phyloP scores from a whole-genome alignment of 257 asterid species.

The Catharanthus roseus region DNA sequence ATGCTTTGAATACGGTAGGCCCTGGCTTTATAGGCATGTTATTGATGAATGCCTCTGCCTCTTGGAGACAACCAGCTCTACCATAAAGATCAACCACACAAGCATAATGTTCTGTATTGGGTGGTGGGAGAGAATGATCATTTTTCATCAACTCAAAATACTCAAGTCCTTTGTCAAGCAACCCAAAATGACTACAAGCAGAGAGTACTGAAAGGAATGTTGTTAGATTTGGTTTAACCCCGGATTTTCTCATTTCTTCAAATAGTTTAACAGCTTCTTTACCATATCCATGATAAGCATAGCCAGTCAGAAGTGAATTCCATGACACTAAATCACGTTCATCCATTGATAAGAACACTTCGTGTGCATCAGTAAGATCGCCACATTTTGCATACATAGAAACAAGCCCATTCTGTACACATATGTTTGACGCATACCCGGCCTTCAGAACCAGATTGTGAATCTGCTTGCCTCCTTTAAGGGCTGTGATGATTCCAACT shows the following conservation, averaged over 20 bases:
- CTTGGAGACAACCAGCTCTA: constrained; percentile 51
- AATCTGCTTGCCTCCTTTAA: constrained; percentile 45
- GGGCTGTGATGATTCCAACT: constrained; percentile 42
- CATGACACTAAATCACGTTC: constrained; percentile 51
- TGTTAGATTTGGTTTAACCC: constrained; percentile 41
- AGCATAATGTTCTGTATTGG: constrained; percentile 53
- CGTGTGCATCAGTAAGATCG: constrained; percentile 34
- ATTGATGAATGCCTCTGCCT: constrained; percentile 51
- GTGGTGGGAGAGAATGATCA: constrained; percentile 27
- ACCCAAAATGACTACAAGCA: constrained; percentile 62
- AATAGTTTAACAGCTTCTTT: constrained; percentile 43
- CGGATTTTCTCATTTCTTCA: constrained; percentile 44
- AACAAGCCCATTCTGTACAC: constrained; percentile 46
- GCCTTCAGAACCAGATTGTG: constrained; percentile 45
- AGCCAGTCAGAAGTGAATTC: constrained; percentile 54
- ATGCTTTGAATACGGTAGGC: constrained; percentile 42
- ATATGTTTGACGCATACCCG: constrained; percentile 26
- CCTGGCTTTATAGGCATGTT: constrained; percentile 47
- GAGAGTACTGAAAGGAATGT: constrained; percentile 50
- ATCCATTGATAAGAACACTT: constrained; percentile 43
- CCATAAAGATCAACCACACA: constrained; percentile 60
- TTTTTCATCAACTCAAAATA: constrained; percentile 49
- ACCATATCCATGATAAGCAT: constrained; percentile 52
- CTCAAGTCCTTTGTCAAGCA: constrained; percentile 46
- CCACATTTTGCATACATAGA: constrained; percentile 75